Percentiles rank a stretch among this genome's conserved stretches.
These are phyloP conservation scores for Coprinopsis cinerea DNA, from an alignment of 768 basidiomycete genomes.

Conservation along the genomic window DNA sequence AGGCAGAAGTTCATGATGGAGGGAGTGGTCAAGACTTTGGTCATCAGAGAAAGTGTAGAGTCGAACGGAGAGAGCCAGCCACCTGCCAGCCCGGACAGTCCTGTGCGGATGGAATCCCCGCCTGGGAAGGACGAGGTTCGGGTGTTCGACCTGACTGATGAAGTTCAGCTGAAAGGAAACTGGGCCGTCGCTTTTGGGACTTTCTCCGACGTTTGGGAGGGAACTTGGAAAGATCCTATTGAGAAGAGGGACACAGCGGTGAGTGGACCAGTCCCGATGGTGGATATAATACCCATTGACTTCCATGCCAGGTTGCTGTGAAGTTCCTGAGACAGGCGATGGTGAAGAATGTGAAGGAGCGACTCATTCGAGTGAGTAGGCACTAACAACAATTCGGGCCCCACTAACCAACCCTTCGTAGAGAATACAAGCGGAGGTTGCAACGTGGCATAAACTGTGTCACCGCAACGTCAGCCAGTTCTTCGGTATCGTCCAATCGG, in stretches of 20 bases:
- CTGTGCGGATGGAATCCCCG: not conserved
- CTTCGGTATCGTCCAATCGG: conserved; percentile 47
- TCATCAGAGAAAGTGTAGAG: conserved; percentile 32
- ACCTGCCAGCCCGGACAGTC: not conserved
- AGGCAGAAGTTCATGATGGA: conserved; percentile 52
- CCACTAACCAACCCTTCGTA: conserved; percentile 16
- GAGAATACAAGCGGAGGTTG: conserved; percentile 52
- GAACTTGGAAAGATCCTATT: conserved; percentile 43
- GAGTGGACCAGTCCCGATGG: conserved; percentile 6
- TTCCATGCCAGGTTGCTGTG: conserved; percentile 41
- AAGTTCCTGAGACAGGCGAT: conserved; percentile 51
- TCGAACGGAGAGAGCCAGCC: not conserved
- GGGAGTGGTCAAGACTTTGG: conserved; percentile 47
- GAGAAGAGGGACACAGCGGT: conserved; percentile 32
- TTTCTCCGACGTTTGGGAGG: conserved; percentile 61
- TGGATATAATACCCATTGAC: conserved; percentile 1
- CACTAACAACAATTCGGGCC: not conserved
- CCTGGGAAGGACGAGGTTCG: not conserved
- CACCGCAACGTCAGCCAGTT: conserved; percentile 52
- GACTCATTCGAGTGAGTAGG: conserved; percentile 39
- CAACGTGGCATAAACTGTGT: conserved; percentile 52
- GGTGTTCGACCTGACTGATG: conserved; percentile 51
- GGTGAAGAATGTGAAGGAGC: conserved; percentile 45
- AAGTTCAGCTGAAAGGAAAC: conserved; percentile 40
- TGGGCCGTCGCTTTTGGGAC: conserved; percentile 47